Conservation (phyloP, 139 green algal genomes). For the Volvox africanus region DNA sequence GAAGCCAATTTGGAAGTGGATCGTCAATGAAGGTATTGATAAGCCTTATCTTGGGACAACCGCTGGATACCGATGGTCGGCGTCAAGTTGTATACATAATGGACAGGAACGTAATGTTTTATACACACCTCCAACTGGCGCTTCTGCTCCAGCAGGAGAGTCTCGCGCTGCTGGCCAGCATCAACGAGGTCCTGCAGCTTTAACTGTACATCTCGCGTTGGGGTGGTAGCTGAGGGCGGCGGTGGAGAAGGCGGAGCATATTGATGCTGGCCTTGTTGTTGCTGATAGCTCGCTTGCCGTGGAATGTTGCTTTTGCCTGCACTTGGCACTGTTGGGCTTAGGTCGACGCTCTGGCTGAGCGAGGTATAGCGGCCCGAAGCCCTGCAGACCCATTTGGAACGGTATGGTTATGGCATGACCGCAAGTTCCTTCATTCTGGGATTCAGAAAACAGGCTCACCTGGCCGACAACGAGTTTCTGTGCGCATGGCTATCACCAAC, state of each 20-base stretch:
- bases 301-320: constrained; percentile 20
- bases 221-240: not conserved
- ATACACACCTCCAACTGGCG: constrained; percentile 7
- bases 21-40: too few species aligned
- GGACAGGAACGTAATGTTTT: too few species aligned
- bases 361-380: not conserved
- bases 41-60: too few species aligned
- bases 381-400: not conserved
- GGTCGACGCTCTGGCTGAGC: constrained; percentile 25
- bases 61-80: too few species aligned
- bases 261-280: not conserved
- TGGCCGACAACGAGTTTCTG: not conserved
- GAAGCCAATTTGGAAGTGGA: too few species aligned
- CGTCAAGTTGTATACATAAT: too few species aligned
- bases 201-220: not conserved
- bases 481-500: not conserved
- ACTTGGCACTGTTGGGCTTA: not conserved
- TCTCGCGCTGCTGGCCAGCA: constrained; percentile 9
- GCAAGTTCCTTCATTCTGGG: not conserved
- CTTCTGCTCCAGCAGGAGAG: not conserved
- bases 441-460: not conserved
- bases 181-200: not conserved
- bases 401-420: not conserved
- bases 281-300: not conserved
- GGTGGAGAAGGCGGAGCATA: not conserved